These are phyloP conservation scores for Neurospora sp. DNA, from an alignment of 495 filamentous ascomycete genomes.

Conservation along the genomic window DNA sequence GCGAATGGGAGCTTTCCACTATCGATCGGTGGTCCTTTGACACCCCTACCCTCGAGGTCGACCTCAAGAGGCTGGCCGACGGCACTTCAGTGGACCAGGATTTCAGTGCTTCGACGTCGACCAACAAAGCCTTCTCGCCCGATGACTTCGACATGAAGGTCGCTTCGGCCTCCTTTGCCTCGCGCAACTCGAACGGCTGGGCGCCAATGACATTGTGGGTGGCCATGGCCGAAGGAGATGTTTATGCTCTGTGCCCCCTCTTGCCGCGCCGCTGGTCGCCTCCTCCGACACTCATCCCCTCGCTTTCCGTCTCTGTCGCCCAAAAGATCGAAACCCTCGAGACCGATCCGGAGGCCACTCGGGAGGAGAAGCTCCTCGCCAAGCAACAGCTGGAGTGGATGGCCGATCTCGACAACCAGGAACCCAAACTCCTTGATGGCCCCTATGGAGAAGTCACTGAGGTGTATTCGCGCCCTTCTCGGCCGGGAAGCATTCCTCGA, in stretches of 20 bases:
- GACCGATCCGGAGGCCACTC: constrained; percentile 43
- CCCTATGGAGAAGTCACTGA: constrained; percentile 35
- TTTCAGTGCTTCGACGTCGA: constrained; percentile 57
- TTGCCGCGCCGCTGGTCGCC: constrained; percentile 74
- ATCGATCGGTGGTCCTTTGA: constrained; percentile 77
- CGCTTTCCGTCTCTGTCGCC: constrained; percentile 63
- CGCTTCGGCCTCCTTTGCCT: constrained; percentile 73
- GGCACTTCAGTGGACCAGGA: constrained; percentile 67
- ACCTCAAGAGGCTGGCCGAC: constrained; percentile 72
- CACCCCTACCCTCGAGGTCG: constrained; percentile 66
- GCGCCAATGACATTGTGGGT: constrained; percentile 87
- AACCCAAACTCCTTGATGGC: constrained; percentile 44
- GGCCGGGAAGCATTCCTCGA: constrained; percentile 63
- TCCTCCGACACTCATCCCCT: constrained; percentile 63
- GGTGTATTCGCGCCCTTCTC: constrained; percentile 58
- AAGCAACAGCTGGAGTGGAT: constrained; percentile 75
- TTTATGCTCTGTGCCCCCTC: constrained; percentile 84
- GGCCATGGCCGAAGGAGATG: constrained; percentile 76
- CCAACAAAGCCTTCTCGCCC: constrained; percentile 71
- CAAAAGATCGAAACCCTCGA: constrained; percentile 52
- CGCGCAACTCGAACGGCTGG: constrained; percentile 70
- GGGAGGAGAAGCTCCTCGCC: constrained; percentile 48
- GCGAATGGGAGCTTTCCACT: constrained; percentile 76
- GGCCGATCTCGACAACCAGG: constrained; percentile 68
- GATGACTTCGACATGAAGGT: constrained; percentile 82